phyloP scores from a whole-genome alignment of 1,139 yeast genomes.

The Zygosaccharomyces pseudobailii region DNA sequence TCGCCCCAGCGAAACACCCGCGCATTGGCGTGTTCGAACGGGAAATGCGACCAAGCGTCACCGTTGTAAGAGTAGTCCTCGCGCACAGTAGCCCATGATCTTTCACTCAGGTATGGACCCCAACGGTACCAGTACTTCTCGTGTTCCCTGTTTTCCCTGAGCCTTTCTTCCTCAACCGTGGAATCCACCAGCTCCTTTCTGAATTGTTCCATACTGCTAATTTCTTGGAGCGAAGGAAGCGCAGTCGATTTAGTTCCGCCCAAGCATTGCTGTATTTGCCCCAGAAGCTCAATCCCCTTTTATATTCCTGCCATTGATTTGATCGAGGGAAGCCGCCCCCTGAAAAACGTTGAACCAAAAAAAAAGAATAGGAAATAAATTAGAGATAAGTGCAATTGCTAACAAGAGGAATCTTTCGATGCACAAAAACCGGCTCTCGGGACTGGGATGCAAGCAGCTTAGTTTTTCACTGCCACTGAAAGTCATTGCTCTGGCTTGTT shows the following conservation, averaged over 20 bases:
- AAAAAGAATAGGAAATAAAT: background rate
- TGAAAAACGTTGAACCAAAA: background rate
- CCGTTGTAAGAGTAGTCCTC: slow-evolving; percentile 88
- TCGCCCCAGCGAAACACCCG: slow-evolving; percentile 95
- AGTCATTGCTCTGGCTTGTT: too few species aligned
- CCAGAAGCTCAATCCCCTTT: background rate
- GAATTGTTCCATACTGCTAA: slow-evolving; percentile 17
- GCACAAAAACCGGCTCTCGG: background rate
- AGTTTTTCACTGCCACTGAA: too few species aligned
- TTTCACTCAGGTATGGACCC: slow-evolving; percentile 90
- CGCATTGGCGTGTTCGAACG: slow-evolving; percentile 80
- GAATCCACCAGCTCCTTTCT: slow-evolving; percentile 32
- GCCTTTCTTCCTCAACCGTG: slow-evolving; percentile 68
- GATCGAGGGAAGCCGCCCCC: background rate
- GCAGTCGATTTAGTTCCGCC: too few species aligned
- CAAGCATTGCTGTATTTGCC: too few species aligned
- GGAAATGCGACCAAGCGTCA: slow-evolving; percentile 90
- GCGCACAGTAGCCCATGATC: slow-evolving; percentile 92
- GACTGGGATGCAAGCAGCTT: too few species aligned
- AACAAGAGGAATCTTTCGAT: background rate
- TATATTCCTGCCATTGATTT: background rate
- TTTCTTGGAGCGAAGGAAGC: background rate
- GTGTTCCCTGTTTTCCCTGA: slow-evolving; percentile 53
- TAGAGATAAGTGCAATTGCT: background rate
- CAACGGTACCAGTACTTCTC: slow-evolving; percentile 75